Percentiles rank a stretch among this genome's conserved stretches.
Evolutionary conservation across 805 yeast species (phyloP).

Genomic region (Candida taoyuanica): DNA sequence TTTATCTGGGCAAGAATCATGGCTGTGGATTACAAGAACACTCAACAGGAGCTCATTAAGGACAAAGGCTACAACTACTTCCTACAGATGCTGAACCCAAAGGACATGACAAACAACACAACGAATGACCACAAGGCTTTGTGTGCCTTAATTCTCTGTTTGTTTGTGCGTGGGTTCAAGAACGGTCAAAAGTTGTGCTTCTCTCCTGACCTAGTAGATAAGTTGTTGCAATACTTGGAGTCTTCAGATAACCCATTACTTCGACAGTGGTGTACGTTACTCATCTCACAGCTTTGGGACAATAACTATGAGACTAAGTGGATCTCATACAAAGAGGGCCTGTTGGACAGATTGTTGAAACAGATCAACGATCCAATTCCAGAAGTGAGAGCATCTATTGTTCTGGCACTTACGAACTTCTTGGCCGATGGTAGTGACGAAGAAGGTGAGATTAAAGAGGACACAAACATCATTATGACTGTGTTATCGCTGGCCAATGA

Average conservation of each 20-base stretch:
- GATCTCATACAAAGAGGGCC: slow-evolving; percentile 62
- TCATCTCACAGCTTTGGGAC: slow-evolving; percentile 73
- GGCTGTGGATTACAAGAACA: slow-evolving; percentile 87
- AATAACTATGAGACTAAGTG: slow-evolving; percentile 70
- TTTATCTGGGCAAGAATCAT: slow-evolving; percentile 97
- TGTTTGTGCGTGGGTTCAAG: slow-evolving; percentile 76
- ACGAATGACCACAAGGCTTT: slow-evolving; percentile 82
- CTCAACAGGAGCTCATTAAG: slow-evolving; percentile 88
- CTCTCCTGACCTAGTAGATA: slow-evolving; percentile 64
- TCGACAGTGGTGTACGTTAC: slow-evolving; percentile 87
- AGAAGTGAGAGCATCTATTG: slow-evolving; percentile 84
- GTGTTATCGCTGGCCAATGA: slow-evolving; percentile 70
- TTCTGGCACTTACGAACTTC: slow-evolving; percentile 68
- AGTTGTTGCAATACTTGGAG: slow-evolving; percentile 60
- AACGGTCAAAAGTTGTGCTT: slow-evolving; percentile 79
- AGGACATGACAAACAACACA: slow-evolving; percentile 22
- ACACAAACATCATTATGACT: slow-evolving; percentile 62
- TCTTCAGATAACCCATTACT: slow-evolving; percentile 78
- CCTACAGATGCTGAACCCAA: slow-evolving; percentile 64
- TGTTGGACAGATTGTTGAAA: slow-evolving; percentile 48
- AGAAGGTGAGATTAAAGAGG: slow-evolving; percentile 53
- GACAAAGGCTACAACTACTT: slow-evolving; percentile 90
- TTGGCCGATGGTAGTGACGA: slow-evolving; percentile 44
- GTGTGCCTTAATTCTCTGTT: slow-evolving; percentile 85
- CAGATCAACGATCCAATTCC: slow-evolving; percentile 87